Percentiles rank a stretch among this genome's conserved stretches.
phyloP scores from a whole-genome alignment of 2,329 filamentous ascomycete genomes.

The Pestalotiopsis sp. region DNA sequence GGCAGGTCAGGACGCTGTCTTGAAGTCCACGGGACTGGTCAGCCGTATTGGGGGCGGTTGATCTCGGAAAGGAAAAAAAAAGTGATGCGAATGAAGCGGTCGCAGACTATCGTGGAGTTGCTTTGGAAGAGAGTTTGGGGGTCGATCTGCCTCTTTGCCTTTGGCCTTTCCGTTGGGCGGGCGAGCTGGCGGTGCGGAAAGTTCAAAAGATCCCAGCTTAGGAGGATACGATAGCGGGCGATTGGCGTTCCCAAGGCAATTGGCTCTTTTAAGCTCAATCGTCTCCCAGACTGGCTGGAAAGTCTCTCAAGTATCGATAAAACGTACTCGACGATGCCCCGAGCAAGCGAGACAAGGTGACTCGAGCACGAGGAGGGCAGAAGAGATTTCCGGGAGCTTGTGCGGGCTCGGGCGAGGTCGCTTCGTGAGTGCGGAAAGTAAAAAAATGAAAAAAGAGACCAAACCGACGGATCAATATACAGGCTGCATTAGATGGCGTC shows the following conservation, averaged over 20 bases:
- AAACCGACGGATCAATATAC: constrained; percentile 39
- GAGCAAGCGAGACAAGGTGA: not conserved
- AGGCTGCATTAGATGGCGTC: constrained; percentile 35
- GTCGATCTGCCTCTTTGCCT: constrained; percentile 1
- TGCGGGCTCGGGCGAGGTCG: constrained; percentile 3
- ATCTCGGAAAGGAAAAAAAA: constrained; percentile 4
- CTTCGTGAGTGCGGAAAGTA: not conserved
- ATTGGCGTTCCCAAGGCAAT: constrained; percentile 5
- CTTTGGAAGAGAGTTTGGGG: not conserved
- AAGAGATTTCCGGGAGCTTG: constrained; percentile 19
- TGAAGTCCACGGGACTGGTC: constrained; percentile 16
- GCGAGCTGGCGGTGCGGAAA: not conserved
- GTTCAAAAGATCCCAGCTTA: not conserved
- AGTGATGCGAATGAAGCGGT: not conserved
- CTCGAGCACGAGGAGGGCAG: not conserved
- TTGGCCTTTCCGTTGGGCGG: not conserved
- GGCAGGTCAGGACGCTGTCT: constrained; percentile 14
- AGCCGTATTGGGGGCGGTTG: constrained; percentile 9
- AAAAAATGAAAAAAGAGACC: constrained; percentile 28
- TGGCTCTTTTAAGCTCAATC: constrained; percentile 5
- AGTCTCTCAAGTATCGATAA: not conserved
- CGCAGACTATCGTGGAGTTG: not conserved
- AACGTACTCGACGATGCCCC: not conserved
- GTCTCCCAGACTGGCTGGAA: not conserved
- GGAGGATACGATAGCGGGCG: constrained; percentile 1